Base-by-base conservation (phyloP, 2,329 filamentous ascomycete genomes). In the Rasamsonia emersonii region DNA sequence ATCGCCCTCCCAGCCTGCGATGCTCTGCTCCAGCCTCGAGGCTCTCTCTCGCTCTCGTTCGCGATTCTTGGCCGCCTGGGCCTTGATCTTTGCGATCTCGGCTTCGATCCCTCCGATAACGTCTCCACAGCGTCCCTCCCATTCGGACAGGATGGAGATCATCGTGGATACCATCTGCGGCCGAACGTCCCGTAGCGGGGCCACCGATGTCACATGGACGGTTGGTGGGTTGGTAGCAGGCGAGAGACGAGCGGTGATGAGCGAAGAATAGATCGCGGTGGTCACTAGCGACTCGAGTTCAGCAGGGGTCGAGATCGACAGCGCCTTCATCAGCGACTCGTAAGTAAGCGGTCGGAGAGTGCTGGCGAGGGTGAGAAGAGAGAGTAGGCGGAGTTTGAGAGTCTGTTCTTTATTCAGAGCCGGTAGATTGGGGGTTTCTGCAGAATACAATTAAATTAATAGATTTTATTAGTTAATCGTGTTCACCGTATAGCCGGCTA, bases 331-430 rank as follows among this genome's bases (percentile, higher is more conserved):
- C 14, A 96, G 75, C 18, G 73, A 65, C 13, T 66, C 53, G 62
- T 98, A 98, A 31, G 73, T 80, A 15, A 96, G 77, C 23, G 77
- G 75, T 34, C 64, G 58, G 28, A 72, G 69, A 41, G 80, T 73
- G 39, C 76, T 73, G 37, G 85, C 80, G 39, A 95, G 77, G 0
- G 84, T 81, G 27, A 98, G 71, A 39, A 98, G 76, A 13, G 86
- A 86, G 23, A 98, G 80, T 52, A 95, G 85, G 33, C 86, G 82
- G 25, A 98, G 82, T 64, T 98, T 98, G 42, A 79, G 72, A 25
- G 70, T 64, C 64, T 98, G 91, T 33, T 74, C 67, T 1, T 75
- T 70, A 53, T 73, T 80, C 29, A 98, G 75, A 5, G 68, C 40
- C 2, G 89, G 91, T 3, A 95, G 77, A 41, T 56, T 50, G n/a